Conservation (phyloP, 1,284 basidiomycete species). For the Paramarasmius palmivorus region DNA sequence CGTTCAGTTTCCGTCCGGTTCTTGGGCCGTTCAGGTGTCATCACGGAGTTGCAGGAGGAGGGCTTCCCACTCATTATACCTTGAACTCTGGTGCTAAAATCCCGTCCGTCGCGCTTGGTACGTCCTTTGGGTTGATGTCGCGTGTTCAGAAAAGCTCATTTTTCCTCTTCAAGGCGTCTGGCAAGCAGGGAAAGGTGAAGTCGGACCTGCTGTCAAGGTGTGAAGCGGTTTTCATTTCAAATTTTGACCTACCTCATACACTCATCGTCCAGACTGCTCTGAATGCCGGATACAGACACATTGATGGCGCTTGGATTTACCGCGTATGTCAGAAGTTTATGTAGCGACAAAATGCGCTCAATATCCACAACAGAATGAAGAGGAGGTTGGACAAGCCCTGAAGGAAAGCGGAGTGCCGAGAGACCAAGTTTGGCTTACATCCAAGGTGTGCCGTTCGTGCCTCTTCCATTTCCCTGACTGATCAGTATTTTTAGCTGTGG, state of each 20-base stretch:
- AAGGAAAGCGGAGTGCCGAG: slow-evolving; percentile 56
- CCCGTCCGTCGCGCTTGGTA: slow-evolving; percentile 62
- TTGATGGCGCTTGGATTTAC: slow-evolving; percentile 77
- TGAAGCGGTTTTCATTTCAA: background rate
- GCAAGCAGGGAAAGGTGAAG: slow-evolving; percentile 55
- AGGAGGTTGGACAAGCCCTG: slow-evolving; percentile 73
- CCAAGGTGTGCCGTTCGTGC: slow-evolving; percentile 30
- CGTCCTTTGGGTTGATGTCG: slow-evolving; percentile 5
- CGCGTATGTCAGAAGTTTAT: slow-evolving; percentile 32
- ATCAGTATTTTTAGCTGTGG: slow-evolving; percentile 50
- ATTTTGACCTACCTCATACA: too few species aligned
- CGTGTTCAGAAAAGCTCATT: background rate
- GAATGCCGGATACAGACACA: slow-evolving; percentile 66
- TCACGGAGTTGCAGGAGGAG: background rate
- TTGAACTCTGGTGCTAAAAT: slow-evolving; percentile 64
- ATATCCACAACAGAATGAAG: slow-evolving; percentile 57
- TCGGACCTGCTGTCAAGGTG: slow-evolving; percentile 61
- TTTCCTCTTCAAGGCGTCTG: slow-evolving; percentile 49
- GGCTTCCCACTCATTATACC: slow-evolving; percentile 50
- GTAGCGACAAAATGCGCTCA: background rate
- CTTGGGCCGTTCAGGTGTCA: too few species aligned
- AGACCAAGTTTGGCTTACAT: slow-evolving; percentile 67
- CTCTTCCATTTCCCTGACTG: background rate
- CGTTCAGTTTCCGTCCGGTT: too few species aligned
- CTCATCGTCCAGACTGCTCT: slow-evolving; percentile 34